These are phyloP conservation scores for Erodium texanum DNA, from an alignment of 441 rosid species.

Conservation along the genomic window DNA sequence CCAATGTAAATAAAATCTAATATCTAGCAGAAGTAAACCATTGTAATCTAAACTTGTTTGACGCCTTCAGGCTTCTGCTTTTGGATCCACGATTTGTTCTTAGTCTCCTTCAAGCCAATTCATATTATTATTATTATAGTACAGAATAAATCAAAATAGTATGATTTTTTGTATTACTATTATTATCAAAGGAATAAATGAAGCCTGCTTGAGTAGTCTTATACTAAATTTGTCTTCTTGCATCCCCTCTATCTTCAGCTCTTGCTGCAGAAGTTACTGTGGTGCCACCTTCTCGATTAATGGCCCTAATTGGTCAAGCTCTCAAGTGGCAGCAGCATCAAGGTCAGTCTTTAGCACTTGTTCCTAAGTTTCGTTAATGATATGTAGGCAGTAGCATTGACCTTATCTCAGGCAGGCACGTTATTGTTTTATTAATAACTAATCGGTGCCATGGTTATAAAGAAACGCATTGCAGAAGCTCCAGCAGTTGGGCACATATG, in stretches of 20 bases:
- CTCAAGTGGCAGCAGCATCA: slow-evolving; percentile 99
- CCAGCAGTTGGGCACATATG: neutral
- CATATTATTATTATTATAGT: neutral
- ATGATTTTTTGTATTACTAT: neutral
- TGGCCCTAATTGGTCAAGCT: slow-evolving; percentile 98
- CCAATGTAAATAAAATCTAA: neutral
- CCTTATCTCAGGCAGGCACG: neutral
- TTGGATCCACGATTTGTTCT: neutral
- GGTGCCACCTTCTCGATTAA: slow-evolving; percentile 95
- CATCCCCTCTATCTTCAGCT: slow-evolving; percentile 37
- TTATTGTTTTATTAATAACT: neutral
- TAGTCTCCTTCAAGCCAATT: neutral
- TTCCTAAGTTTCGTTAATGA: neutral
- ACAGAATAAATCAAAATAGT: neutral
- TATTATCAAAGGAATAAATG: neutral
- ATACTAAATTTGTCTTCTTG: neutral
- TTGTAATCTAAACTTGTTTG: neutral
- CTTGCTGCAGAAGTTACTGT: slow-evolving; percentile 88
- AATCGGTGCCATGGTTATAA: neutral
- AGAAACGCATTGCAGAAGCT: slow-evolving; percentile 4
- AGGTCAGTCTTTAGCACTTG: slow-evolving; percentile 35
- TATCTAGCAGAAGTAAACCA: neutral
- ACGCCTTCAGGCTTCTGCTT: too few relatives aligned
- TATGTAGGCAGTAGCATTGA: neutral
- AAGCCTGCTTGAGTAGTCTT: neutral